Evolutionary conservation across 139 green algal genomes (phyloP).

Genomic region (Chlamydomonas schloesseri): DNA sequence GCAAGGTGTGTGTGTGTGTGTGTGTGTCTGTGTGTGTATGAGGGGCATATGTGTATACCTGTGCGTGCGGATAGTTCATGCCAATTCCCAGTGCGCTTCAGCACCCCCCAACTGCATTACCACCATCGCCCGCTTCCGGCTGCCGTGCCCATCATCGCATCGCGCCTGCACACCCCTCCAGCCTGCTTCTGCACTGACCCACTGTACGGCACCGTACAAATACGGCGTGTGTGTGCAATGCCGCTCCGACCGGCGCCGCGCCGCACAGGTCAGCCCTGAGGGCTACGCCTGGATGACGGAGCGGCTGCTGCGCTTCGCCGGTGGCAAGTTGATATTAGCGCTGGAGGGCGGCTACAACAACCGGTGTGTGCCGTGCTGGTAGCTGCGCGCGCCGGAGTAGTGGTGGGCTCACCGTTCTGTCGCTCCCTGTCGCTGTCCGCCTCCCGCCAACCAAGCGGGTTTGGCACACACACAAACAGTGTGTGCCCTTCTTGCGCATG

Average conservation of each 20-base stretch:
- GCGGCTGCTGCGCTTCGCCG: conserved; percentile 50
- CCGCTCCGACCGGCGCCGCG: no score
- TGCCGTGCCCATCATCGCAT: no score
- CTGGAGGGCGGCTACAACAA: conserved; percentile 84
- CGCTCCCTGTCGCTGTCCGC: no score
- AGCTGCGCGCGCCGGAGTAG: neutral
- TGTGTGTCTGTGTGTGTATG: neutral
- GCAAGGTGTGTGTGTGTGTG: conserved; percentile 72
- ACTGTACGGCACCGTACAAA: no score
- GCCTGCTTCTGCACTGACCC: no score
- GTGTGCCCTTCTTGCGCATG: no score
- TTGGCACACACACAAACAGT: neutral
- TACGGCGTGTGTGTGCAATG: no score
- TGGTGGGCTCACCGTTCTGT: no score
- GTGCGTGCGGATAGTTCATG: no score
- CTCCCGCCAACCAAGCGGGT: no score
- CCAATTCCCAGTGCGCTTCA: neutral
- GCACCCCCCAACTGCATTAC: neutral
- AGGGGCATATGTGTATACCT: neutral
- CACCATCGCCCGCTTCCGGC: neutral
- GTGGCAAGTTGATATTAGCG: conserved; percentile 64
- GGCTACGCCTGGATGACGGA: conserved; percentile 74
- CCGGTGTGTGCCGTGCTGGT: conserved; percentile 42
- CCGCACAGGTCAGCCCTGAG: conserved; percentile 59
- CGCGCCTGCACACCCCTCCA: no score